A percentile compares a stretch with the other conserved stretches of the same genome.
phyloP scores from a whole-genome alignment of 2,329 filamentous ascomycete genomes.

The Penicillium polonicum region DNA sequence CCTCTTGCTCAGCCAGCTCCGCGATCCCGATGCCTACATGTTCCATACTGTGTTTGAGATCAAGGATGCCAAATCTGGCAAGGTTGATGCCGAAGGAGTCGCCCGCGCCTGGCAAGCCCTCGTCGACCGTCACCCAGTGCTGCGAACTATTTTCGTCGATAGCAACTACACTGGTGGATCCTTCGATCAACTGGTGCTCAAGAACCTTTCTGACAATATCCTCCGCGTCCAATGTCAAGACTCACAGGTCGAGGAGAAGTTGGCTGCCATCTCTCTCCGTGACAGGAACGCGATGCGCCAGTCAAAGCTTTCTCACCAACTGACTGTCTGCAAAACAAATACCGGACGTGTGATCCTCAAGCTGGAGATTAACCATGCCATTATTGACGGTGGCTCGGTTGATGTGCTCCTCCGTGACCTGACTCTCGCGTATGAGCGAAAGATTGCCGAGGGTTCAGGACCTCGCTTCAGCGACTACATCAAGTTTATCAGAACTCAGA shows the following conservation, averaged over 20 bases:
- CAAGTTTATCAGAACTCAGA: conserved; percentile 31
- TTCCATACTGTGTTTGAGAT: conserved; percentile 40
- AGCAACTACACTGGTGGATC: conserved; percentile 35
- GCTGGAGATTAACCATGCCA: conserved; percentile 40
- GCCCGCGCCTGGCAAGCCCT: conserved; percentile 36
- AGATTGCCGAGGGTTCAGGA: conserved; percentile 27
- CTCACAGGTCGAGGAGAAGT: conserved; percentile 26
- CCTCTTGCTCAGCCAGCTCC: conserved; percentile 39
- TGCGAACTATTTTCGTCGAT: conserved; percentile 38
- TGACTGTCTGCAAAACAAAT: conserved; percentile 35
- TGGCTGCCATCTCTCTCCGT: conserved; percentile 30
- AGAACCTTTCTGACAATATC: conserved; percentile 25
- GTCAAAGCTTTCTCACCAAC: conserved; percentile 35
- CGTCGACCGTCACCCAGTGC: conserved; percentile 34
- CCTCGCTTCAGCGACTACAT: conserved; percentile 42
- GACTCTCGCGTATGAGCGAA: conserved; percentile 32
- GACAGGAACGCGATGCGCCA: conserved; percentile 26
- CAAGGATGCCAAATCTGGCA: conserved; percentile 18
- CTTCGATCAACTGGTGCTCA: conserved; percentile 41
- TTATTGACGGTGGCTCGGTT: conserved; percentile 40
- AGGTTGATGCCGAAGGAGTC: conserved; percentile 29
- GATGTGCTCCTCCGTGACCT: conserved; percentile 35
- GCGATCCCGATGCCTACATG: conserved; percentile 37
- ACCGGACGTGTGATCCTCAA: conserved; percentile 35
- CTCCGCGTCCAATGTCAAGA: conserved; percentile 33